A percentile compares a stretch with the other conserved stretches of the same genome.
phyloP scores from a whole-genome alignment of 2,329 filamentous ascomycete species.

The Emergomyces orientalis region DNA sequence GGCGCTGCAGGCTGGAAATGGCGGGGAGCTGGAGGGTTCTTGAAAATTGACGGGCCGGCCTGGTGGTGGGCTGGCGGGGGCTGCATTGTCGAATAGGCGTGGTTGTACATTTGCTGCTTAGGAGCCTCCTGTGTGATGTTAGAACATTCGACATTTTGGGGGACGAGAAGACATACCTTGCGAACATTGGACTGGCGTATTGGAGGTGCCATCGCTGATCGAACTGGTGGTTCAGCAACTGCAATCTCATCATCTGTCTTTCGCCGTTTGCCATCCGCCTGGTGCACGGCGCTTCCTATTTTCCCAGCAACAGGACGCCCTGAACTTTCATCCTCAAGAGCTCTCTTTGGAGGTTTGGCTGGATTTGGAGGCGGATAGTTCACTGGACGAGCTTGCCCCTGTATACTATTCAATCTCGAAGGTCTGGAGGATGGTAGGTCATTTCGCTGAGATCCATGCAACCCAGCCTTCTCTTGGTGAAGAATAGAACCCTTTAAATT shows the following conservation, averaged over 20 bases:
- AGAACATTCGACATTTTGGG: not conserved
- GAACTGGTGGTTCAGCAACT: constrained; percentile 48
- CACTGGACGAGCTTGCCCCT: constrained; percentile 53
- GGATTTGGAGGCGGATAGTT: constrained; percentile 56
- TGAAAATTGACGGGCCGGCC: constrained; percentile 27
- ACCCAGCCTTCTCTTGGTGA: constrained; percentile 24
- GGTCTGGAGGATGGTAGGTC: constrained; percentile 45
- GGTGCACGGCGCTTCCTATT: constrained; percentile 44
- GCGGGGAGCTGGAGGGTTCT: constrained; percentile 25
- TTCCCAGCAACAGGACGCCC: constrained; percentile 34
- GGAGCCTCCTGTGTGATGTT: constrained; percentile 20
- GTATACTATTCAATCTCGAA: constrained; percentile 35
- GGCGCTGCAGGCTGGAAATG: constrained; percentile 43
- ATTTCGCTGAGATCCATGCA: constrained; percentile 30
- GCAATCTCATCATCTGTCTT: constrained; percentile 64
- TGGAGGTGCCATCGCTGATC: constrained; percentile 68
- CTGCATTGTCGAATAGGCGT: constrained; percentile 27
- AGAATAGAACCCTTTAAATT: constrained; percentile 18
- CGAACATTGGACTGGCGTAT: constrained; percentile 68
- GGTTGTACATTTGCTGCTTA: constrained; percentile 35
- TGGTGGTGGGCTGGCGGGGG: constrained; percentile 22
- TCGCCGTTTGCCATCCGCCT: constrained; percentile 67
- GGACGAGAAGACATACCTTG: constrained; percentile 48
- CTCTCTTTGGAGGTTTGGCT: constrained; percentile 66
- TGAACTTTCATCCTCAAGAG: constrained; percentile 53